Base-by-base conservation (phyloP, 2,329 filamentous ascomycete genomes). In the Aureobasidium zeae region DNA sequence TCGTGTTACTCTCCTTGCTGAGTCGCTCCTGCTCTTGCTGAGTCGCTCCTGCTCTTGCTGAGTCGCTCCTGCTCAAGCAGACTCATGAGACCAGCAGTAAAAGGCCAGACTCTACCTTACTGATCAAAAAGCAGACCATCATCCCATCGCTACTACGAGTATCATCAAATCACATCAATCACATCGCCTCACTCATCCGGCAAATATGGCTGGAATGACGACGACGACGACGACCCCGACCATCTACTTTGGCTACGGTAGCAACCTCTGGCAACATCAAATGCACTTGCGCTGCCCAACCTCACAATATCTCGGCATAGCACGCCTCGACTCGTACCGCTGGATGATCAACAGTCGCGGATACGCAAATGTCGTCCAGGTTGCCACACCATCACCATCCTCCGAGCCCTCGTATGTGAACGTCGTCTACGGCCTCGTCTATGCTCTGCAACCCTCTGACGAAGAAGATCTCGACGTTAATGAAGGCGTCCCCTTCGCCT, bases 291-390 rank as follows among this genome's bases (percentile, higher is more conserved):
- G 80, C 41, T 85, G 81, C 55, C 71, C 72, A 2, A 58, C 56
- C 11, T 74, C 76, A 2, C 62, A 57, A 10, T 74, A 75, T 42
- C 57, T 76, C 5, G 77, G 76, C 31, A 63, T 82, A 38, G 81
- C 70, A 3, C 61, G 71, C 15, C 67, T 86, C 3, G 55, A 58
- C 1, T 64, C 65, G 29, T 81, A 77, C 67, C 63, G 59, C 32
- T 86, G 79, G 78, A 67, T 81, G 42, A 83, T 86, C 64, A 81
- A 78, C 55, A 60, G 65, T 33, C 70, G 79, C 2, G 79, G 79
- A 11, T 83, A 79, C 56, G 81, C 81, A 28, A 86, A 84, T 55
- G 65, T 85, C n/a, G 70, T 77, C 19, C 56, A 59, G 38, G 31
- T 55, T 8, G 20, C 53, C n/a, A n/a, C n/a, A n/a, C 48, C 56